Conservation (phyloP, 805 yeast species). For the Blastobotrys robertii region DNA sequence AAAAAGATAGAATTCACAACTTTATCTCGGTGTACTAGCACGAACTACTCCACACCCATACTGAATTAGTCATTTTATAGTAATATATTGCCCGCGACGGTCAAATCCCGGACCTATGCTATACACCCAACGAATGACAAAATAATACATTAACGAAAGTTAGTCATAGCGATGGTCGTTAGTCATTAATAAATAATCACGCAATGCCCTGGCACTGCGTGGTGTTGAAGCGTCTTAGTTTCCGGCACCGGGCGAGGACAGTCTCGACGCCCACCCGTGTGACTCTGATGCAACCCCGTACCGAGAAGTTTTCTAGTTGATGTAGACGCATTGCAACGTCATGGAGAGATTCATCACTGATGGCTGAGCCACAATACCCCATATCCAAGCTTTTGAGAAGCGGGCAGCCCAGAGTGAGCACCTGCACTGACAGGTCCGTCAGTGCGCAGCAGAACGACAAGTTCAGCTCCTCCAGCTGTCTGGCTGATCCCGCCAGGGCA, state of each 20-base stretch:
- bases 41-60: no score
- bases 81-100: not conserved
- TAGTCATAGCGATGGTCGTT: not conserved
- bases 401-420: conserved; percentile 58
- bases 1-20: conserved; percentile 84
- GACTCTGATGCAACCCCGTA: conserved; percentile 67
- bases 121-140: not conserved
- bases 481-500: conserved; percentile 52
- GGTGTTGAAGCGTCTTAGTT: conserved; percentile 45
- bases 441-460: conserved; percentile 68
- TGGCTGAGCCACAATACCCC: conserved; percentile 73
- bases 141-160: not conserved
- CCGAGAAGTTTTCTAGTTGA: conserved; percentile 37
- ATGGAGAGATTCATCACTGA: conserved; percentile 58
- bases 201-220: conserved; percentile 59
- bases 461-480: conserved; percentile 45
- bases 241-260: conserved; percentile 45
- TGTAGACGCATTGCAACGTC: conserved; percentile 48
- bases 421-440: conserved; percentile 59
- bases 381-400: conserved; percentile 43
- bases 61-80: no score
- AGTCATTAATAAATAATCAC: conserved; percentile 1
- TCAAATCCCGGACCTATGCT: not conserved
- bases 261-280: conserved; percentile 72
- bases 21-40: conserved; percentile 80